phyloP scores from a whole-genome alignment of 1,284 basidiomycete species.

The Rhodotorula glutinis region DNA sequence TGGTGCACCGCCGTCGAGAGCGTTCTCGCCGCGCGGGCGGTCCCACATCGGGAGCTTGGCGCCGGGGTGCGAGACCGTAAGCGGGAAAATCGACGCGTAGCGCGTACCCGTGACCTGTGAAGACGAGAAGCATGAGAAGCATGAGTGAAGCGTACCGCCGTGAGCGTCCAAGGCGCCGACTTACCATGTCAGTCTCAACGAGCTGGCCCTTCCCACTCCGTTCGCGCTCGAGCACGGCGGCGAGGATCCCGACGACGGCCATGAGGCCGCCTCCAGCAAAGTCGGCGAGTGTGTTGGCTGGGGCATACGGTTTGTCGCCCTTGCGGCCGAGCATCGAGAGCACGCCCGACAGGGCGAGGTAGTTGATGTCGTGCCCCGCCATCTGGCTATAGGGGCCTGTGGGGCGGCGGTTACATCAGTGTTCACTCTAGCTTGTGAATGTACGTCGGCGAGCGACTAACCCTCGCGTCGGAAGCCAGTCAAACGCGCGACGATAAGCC shows the following conservation, averaged over 20 bases:
- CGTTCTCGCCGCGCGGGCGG: conserved; percentile 59
- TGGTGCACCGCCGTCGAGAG: conserved; percentile 73
- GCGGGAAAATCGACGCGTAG: conserved; percentile 68
- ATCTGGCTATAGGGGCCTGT: conserved; percentile 42
- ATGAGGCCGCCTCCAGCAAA: conserved; percentile 77
- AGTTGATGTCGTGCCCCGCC: conserved; percentile 72
- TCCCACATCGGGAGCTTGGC: conserved; percentile 48
- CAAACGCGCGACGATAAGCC: conserved; percentile 47
- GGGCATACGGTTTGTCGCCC: conserved; percentile 64
- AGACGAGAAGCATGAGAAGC: background rate
- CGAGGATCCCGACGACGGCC: conserved; percentile 68
- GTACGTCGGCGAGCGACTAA: background rate
- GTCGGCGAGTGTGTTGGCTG: conserved; percentile 69
- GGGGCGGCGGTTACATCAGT: background rate
- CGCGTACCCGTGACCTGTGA: conserved; percentile 70
- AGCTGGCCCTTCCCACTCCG: conserved; percentile 66
- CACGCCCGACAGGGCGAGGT: conserved; percentile 74
- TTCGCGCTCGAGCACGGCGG: conserved; percentile 67
- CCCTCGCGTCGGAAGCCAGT: conserved; percentile 48
- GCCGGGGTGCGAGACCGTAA: conserved; percentile 55
- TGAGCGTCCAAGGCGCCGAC: conserved; percentile 8
- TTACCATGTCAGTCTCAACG: conserved; percentile 72
- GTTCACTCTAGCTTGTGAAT: background rate
- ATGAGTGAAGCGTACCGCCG: too few relatives aligned
- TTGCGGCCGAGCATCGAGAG: conserved; percentile 51